Percentiles rank a stretch among this genome's conserved stretches.
Evolutionary conservation across 306 rosid genomes (phyloP).

Genomic region (Psophocarpus tetragonolobus): DNA sequence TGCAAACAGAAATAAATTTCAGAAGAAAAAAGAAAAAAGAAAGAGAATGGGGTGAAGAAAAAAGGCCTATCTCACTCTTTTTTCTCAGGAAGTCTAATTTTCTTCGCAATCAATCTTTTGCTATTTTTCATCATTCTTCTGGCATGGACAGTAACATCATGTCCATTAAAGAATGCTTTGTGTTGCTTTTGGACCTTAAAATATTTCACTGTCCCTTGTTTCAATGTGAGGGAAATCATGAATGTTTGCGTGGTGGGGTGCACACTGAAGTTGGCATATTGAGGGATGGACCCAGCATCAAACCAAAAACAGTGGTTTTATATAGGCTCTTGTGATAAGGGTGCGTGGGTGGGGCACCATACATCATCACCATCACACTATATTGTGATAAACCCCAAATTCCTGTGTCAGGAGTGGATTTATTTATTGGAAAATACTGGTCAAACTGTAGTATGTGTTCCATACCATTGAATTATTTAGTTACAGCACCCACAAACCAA

Average conservation of each 20-base stretch:
- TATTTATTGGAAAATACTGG: background rate
- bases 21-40: background rate
- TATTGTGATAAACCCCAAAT: constrained; percentile 32
- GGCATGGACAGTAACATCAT: constrained; percentile 28
- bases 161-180: constrained; percentile 27
- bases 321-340: constrained; percentile 17
- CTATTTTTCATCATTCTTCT: background rate
- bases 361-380: constrained; percentile 35
- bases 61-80: constrained; percentile 15
- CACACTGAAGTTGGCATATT: constrained; percentile 17
- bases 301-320: background rate
- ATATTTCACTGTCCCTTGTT: constrained; percentile 20
- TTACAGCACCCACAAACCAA: background rate
- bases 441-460: background rate
- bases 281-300: constrained; percentile 18
- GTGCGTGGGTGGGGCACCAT: constrained; percentile 1
- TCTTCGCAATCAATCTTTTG: background rate
- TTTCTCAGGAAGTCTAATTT: background rate
- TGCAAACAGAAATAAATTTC: constrained; percentile 48
- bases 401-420: constrained; percentile 28
- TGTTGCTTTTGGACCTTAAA: constrained; percentile 17
- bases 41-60: background rate
- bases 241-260: constrained; percentile 39
- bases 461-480: background rate
- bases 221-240: constrained; percentile 42